Evolutionary conservation across 345 rosid species (phyloP), one percentile per base, ranked within the genome.

Genomic region (Conringia planisiliqua): DNA sequence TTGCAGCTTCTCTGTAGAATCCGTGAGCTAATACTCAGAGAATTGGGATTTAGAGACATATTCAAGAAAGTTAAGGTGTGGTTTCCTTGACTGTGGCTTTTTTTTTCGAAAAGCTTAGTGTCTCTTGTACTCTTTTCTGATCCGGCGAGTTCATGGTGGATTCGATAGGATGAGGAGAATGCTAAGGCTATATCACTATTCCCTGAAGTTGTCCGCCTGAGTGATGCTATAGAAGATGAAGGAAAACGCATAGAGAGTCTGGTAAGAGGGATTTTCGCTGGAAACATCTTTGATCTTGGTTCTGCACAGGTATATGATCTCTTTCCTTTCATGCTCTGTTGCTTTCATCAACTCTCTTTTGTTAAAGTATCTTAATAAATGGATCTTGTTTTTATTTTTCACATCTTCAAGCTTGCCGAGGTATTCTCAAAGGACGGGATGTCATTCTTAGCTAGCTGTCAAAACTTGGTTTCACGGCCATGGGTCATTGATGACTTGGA

Each of bases 401-500:
- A 69, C 58, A 64, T 77, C 10, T 42, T 82, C 82, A 82, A 95
- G 99, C 98, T 96, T 75, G 98, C 99, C 16, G 98, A 96, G 90
- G 94, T 92, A 42, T 96, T 96, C 85, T 90, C 97, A 7, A 96
- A 16, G 75, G 96, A 96, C 48, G 97, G 98, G n/a, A 92, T 96
- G 91, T 89, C 99, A 30, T 96, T 96, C 68, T 76, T 89, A 75
- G 97, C 98, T 71, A 96, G 93, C 56, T 90, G 89, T 84, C 97
- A 96, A 80, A 96, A 89, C 86, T 85, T 96, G 74, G 89, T 89
- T 56, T 76, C 97, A 40, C 83, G 96, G 38, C 99, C 99, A 29
- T 96, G 98, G 97, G 99, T 90, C 51, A 82, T 92, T 70, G 99
- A 96, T 86, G 98, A 96, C 72, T 76, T 96, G 66, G 98, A 92